Evolutionary conservation across 2,329 filamentous ascomycete species (phyloP), one percentile per base, ranked within the genome.

Genomic region (Xylaria sp.): DNA sequence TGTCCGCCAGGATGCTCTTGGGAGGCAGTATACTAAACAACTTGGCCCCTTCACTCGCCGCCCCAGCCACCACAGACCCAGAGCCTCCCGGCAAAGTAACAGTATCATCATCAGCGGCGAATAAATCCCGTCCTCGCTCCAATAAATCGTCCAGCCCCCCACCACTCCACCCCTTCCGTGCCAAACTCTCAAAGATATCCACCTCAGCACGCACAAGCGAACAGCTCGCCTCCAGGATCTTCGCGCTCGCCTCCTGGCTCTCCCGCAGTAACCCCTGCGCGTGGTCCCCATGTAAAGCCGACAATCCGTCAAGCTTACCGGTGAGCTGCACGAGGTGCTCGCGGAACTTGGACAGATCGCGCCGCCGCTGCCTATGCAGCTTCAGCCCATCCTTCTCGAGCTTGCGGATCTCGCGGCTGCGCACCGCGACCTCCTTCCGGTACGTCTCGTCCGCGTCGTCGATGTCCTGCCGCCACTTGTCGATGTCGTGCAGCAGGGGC

Each of bases 121-220:
- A 90, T 21, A 91, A 79, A 75, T 92, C 90, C 42, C 84, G 83
- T 9, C 89, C 90, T 74, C 86, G 87, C 68, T 91, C 89, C 2
- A 92, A 80, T 3, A 92, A 79, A 40, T 91, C 89, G 68, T 91
- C 90, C 32, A 92, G 80, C 0, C 90, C 90, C 35, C 89, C 90
- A 44, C 90, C 90, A 23, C 82, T 86, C 90, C 89, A 91, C 8
- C 90, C 90, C 74, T 92, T 92, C 68, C 88, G 81, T 23, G 90
- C 89, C 27, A 92, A 80, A 27, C 86, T 83, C 80, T 92, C 90
- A 66, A 91, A 91, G 32, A 92, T 91, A 78, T 92, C 90, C 23
- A 92, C 87, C 79, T 92, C 90, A 63, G 90, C 90, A 21, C 90
- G 83, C 13, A 91, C 89, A 12, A 92, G 83, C 69, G 87, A 88